Conservation (phyloP, 225 moss, liverwort and hornwort genomes). For the Pleurozium schreberi region DNA sequence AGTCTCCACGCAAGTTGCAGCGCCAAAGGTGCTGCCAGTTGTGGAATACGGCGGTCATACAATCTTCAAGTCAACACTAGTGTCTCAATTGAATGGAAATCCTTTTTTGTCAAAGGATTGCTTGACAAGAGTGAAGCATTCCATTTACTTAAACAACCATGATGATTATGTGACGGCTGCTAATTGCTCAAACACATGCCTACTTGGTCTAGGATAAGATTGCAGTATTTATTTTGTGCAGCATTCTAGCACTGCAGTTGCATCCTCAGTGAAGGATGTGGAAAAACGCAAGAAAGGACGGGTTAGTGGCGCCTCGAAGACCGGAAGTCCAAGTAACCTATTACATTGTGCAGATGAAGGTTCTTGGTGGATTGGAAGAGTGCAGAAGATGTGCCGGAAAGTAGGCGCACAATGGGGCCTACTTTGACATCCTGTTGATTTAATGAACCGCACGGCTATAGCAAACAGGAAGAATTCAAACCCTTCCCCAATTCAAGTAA, state of each 20-base stretch:
- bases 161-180: fast-evolving
- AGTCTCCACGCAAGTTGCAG: too few species aligned
- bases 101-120: too few species aligned
- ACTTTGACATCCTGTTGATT: fast-evolving
- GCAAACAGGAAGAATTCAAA: fast-evolving
- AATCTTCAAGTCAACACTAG: too few species aligned
- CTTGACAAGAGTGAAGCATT: too few species aligned
- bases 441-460: fast-evolving
- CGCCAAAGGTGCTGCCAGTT: fast-evolving
- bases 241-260: fast-evolving
- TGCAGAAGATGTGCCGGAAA: fast-evolving
- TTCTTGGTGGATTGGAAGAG: too few species aligned
- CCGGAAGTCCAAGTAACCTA: fast-evolving
- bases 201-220: background rate
- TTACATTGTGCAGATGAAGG: too few species aligned
- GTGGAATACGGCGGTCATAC: too few species aligned
- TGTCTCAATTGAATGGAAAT: too few species aligned
- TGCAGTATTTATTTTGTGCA: too few species aligned
- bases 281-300: background rate
- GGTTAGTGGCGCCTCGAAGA: fast-evolving
- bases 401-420: fast-evolving
- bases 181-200: too few species aligned
- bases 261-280: fast-evolving
- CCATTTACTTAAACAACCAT: too few species aligned
- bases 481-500: background rate